Percentiles rank a stretch among this genome's conserved stretches.
Evolutionary conservation across 129 eudicot species (phyloP).

Genomic region (Chrysanthemum makinoi): DNA sequence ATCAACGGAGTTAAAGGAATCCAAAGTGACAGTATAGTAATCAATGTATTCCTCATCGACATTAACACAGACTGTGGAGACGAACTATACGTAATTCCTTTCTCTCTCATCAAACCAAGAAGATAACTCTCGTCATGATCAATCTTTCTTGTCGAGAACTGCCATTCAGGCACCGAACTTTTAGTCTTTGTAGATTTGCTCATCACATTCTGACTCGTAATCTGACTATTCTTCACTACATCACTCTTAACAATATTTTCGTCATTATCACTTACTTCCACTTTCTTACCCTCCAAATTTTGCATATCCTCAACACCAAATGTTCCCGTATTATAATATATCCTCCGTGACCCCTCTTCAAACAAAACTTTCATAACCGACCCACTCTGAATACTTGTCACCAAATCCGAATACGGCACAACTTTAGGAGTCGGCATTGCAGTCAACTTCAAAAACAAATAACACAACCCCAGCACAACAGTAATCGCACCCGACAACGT

Average conservation of each 20-base stretch:
- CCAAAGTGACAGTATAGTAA: constrained; percentile 81
- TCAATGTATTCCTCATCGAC: constrained; percentile 65
- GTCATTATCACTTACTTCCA: constrained; percentile 12
- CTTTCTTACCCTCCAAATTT: constrained; percentile 25
- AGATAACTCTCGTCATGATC: constrained; percentile 85
- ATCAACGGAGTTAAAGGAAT: constrained; percentile 85
- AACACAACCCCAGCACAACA: constrained; percentile 73
- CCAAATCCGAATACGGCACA: constrained; percentile 87
- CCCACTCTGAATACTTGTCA: constrained; percentile 62
- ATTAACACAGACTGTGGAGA: constrained; percentile 74
- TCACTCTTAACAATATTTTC: constrained; percentile 30
- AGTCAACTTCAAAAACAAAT: constrained; percentile 63
- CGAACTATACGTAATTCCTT: constrained; percentile 70
- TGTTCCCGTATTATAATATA: constrained; percentile 59
- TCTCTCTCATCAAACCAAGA: constrained; percentile 86
- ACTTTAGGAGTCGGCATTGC: constrained; percentile 68
- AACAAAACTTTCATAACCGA: constrained; percentile 65
- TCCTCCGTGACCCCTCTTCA: constrained; percentile 87
- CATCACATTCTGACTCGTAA: constrained; percentile 18
- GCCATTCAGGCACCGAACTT: constrained; percentile 58
- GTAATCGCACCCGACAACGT: constrained; percentile 53
- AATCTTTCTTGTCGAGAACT: constrained; percentile 77
- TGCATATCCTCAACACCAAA: constrained; percentile 27
- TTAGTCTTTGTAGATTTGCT: constrained; percentile 34
- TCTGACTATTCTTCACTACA: constrained; percentile 8